Evolutionary conservation across 176 grass and related monocot species (phyloP), one percentile per base, ranked within the genome.

Genomic region (Typha latifolia): DNA sequence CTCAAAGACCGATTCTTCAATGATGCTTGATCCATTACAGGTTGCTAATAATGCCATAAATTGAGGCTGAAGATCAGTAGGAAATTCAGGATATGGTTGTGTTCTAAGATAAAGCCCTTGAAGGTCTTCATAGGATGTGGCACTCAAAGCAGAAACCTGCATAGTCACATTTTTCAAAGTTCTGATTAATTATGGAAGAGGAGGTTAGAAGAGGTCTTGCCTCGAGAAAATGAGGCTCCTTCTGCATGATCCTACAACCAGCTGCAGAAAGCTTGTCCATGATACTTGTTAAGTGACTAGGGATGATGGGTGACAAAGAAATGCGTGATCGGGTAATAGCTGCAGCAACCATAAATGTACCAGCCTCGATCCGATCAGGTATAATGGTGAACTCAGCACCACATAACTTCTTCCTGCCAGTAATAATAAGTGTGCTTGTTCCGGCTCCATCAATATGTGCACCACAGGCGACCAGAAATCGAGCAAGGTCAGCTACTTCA

Each of bases 31-130:
- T 12, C 69, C 69, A 47, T 48, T 61, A 48, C 69, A 72, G 19
- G 69, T 72, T 22, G 69, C 23, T 12, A 72, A 29, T 52, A 72
- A 61, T 11, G 69, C 69, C 69, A 72, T 62, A 51, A 72, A 61
- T 51, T 72, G 69, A 61, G 69, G 69, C 51, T 72, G 69, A 48
- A 72, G 69, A 62, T 72, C 69, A 3, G 53, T 72, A 48, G 69
- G 69, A 47, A 72, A 72, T 20, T 18, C 69, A 43, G 69, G 69
- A 61, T 47, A 71, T 10, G 69, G 69, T 16, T 20, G 53, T 47
- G 69, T 71, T 37, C 23, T 71, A 20, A 71, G 29, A 57, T 71
- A 61, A 20, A 71, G 59, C 27, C 69, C 69, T 71, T 61, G 50
- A 57, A 71, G 53, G 32, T 61, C 53, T 37, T 31, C 69, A 23